These are phyloP conservation scores for Meredithiella fracta DNA, from an alignment of 2,329 filamentous ascomycete species.

Conservation along the genomic window DNA sequence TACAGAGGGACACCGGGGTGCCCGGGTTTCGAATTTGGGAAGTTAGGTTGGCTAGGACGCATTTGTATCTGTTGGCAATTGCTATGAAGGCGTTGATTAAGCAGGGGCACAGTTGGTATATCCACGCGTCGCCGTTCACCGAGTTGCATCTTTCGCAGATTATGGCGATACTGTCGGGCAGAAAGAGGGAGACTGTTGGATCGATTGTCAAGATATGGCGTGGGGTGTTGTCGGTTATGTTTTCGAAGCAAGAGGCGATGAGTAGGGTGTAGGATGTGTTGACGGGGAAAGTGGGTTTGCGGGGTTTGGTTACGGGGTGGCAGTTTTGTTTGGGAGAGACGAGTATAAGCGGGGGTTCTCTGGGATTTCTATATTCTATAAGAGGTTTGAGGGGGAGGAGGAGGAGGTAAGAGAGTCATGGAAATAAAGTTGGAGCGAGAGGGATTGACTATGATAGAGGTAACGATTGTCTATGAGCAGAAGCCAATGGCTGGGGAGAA, in stretches of 20 bases:
- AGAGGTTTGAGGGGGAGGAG: background rate
- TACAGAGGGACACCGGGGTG: background rate
- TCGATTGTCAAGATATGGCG: too few species aligned
- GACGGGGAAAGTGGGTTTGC: background rate
- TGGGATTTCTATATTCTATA: too few species aligned
- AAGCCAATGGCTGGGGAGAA: too few species aligned
- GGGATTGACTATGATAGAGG: too few species aligned
- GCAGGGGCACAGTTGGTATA: slow-evolving; percentile 10
- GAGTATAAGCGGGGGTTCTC: background rate
- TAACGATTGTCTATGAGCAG: too few species aligned
- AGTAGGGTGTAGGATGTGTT: background rate
- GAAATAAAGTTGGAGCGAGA: too few species aligned
- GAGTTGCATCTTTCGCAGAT: background rate
- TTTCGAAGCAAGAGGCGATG: background rate
- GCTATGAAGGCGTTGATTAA: slow-evolving; percentile 8
- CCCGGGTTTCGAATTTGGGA: background rate
- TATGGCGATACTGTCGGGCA: too few species aligned
- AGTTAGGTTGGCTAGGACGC: background rate
- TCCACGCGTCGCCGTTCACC: background rate
- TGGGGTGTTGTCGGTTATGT: background rate
- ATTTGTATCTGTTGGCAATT: slow-evolving; percentile 10
- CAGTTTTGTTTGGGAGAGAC: background rate
- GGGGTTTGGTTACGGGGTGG: background rate
- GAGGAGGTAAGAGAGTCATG: background rate
- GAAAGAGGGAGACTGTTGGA: too few species aligned